Conservation (phyloP, 805 yeast species). For the Lipomyces spencermartinsiae region DNA sequence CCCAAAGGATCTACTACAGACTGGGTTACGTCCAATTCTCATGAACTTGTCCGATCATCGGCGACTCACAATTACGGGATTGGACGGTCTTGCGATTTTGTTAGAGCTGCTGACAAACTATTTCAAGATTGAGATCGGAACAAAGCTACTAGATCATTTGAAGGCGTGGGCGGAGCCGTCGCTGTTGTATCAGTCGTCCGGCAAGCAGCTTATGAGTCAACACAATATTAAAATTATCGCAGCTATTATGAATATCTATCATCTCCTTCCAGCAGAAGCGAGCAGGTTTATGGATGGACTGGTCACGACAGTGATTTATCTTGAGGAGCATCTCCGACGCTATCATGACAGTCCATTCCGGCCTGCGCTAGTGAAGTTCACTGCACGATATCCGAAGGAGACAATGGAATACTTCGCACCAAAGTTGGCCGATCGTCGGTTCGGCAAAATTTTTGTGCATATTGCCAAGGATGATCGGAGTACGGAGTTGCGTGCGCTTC, state of each 20-base stretch:
- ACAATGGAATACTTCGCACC: slow-evolving; percentile 72
- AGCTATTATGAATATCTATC: slow-evolving; percentile 89
- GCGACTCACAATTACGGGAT: slow-evolving; percentile 83
- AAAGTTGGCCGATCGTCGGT: slow-evolving; percentile 68
- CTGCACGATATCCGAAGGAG: slow-evolving; percentile 81
- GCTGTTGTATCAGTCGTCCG: slow-evolving; percentile 74
- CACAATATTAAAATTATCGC: slow-evolving; percentile 84
- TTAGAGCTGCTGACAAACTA: slow-evolving; percentile 87
- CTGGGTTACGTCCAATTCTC: slow-evolving; percentile 92
- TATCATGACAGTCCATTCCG: slow-evolving; percentile 89
- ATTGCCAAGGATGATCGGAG: slow-evolving; percentile 65
- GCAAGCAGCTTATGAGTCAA: slow-evolving; percentile 79
- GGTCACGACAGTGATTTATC: slow-evolving; percentile 70
- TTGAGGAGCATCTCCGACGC: slow-evolving; percentile 84
- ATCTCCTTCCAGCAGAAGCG: slow-evolving; percentile 89
- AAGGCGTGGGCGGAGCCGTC: slow-evolving; percentile 95
- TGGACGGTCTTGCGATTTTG: slow-evolving; percentile 87
- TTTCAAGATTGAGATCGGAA: slow-evolving; percentile 95
- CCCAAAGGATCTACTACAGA: slow-evolving; percentile 94
- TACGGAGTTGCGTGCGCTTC: slow-evolving; percentile 60
- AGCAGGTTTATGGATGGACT: slow-evolving; percentile 89
- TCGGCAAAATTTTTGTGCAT: slow-evolving; percentile 70
- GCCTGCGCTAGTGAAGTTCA: slow-evolving; percentile 83
- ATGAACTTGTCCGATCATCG: slow-evolving; percentile 95
- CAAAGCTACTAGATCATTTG: slow-evolving; percentile 87